Evolutionary conservation across 345 rosid species (phyloP), one percentile per base, ranked within the genome.

Genomic region (Sonneratia caseolaris): DNA sequence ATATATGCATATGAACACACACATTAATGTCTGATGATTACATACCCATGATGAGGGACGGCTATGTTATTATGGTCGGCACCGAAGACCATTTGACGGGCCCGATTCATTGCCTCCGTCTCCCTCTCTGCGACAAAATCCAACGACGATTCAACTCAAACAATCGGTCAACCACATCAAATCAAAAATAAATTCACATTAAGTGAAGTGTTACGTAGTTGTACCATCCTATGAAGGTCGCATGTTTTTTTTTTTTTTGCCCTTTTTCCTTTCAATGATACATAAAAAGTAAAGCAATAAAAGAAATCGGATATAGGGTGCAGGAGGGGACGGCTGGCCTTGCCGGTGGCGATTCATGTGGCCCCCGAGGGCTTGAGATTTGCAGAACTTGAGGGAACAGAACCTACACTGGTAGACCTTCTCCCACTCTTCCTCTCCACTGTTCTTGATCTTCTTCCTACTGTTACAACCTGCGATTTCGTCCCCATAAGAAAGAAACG

Each of bases 291-390:
- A 40, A 40, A 13, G 15, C 14, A 13, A 47, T 2, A 47, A 47
- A 47, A 9, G 51, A 9, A 9, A 42, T 14, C 3, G 9, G 14
- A 16, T 32, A 11, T 6, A 51, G 51, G 14, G 15, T 47, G 51
- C 0, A 47, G 15, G 51, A 47, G 10, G 10, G 45, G 45, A 42
- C 45, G 45, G 68, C 76, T 82, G 84, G 77, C 99, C 98, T 95
- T 95, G 98, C 76, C 99, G 88, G 82, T 95, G 99, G 80, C 99
- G 97, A 83, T 95, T 95, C 99, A 95, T 95, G 89, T 95, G 99
- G 68, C 98, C 99, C 45, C 99, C 99, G 8, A 95, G 99, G 71
- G 99, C 99, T 90, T 92, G 99, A 75, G 99, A 95, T 85, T 95
- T 95, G 89, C 96, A 89, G 84, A 95, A 95, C 94, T 89, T 92